Conservation (phyloP, 441 rosid genomes). For the Adansonia gregorii region DNA sequence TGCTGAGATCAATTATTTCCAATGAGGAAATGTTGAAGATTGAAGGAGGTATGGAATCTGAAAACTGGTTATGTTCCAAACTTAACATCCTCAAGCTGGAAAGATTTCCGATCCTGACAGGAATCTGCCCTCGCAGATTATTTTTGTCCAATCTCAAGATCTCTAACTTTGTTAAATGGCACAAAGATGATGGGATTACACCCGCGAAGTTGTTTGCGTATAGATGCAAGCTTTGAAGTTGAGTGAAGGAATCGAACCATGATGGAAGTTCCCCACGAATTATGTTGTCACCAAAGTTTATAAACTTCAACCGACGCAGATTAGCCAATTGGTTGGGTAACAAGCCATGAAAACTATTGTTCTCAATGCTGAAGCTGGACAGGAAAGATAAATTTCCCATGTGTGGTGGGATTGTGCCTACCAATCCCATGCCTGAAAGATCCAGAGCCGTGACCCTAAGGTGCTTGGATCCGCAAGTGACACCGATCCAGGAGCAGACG, state of each 20-base stretch:
- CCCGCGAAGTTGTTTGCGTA: not conserved
- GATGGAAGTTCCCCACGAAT: not conserved
- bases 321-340: not conserved
- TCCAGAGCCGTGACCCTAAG: not conserved
- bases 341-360: not conserved
- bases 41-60: not conserved
- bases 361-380: not conserved
- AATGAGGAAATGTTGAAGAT: conserved; percentile 5
- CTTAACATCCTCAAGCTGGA: not conserved
- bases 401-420: conserved; percentile 3
- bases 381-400: conserved; percentile 12
- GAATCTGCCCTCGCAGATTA: not conserved
- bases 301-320: not conserved
- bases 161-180: not conserved
- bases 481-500: not conserved
- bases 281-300: not conserved
- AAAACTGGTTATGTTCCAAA: not conserved
- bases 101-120: not conserved
- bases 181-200: not conserved
- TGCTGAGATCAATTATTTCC: not conserved
- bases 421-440: not conserved
- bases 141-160: not conserved
- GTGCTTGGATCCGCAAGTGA: not conserved
- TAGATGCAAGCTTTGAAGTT: not conserved
- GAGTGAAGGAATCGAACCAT: not conserved